phyloP scores from a whole-genome alignment of 495 filamentous ascomycete genomes.

The Neurospora sublineolata region DNA sequence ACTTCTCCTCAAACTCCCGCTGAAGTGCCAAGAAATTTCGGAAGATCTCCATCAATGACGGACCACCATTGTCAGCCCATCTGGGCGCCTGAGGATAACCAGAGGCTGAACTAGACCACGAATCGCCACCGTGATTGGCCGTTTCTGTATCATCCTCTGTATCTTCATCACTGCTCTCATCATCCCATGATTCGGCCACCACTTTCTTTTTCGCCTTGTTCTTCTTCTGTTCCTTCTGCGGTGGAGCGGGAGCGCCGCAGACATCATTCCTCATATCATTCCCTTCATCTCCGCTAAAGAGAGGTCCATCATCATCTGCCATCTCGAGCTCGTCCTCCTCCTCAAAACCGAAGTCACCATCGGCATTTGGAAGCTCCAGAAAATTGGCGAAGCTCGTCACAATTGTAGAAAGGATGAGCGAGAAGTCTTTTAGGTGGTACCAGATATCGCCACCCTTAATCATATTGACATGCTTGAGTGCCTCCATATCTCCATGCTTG shows the following conservation, averaged over 20 bases:
- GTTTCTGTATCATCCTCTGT: slow-evolving; percentile 6
- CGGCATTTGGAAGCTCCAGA: slow-evolving; percentile 23
- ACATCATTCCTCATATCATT: background rate
- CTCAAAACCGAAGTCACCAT: slow-evolving; percentile 8
- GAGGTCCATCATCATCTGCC: slow-evolving; percentile 28
- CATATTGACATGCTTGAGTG: slow-evolving; percentile 46
- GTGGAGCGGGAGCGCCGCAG: background rate
- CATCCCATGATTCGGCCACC: slow-evolving; percentile 22
- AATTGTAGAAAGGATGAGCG: slow-evolving; percentile 55
- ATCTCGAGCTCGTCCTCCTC: slow-evolving; percentile 16
- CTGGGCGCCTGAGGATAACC: background rate
- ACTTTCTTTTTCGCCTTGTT: slow-evolving; percentile 12
- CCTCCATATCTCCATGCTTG: slow-evolving; percentile 50
- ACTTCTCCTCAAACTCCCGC: slow-evolving; percentile 53
- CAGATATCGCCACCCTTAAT: slow-evolving; percentile 54
- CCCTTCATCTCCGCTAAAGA: slow-evolving; percentile 11
- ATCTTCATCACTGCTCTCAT: slow-evolving; percentile 3
- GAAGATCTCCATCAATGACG: slow-evolving; percentile 45
- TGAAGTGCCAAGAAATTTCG: slow-evolving; percentile 44
- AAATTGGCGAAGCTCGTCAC: slow-evolving; percentile 44
- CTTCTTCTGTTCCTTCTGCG: background rate
- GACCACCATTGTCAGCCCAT: slow-evolving; percentile 15
- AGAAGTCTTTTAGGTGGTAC: slow-evolving; percentile 61
- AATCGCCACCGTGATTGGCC: slow-evolving; percentile 6
- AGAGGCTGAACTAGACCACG: background rate